Conservation (phyloP, 768 basidiomycete genomes). For the Hirschioporus abietinus region DNA sequence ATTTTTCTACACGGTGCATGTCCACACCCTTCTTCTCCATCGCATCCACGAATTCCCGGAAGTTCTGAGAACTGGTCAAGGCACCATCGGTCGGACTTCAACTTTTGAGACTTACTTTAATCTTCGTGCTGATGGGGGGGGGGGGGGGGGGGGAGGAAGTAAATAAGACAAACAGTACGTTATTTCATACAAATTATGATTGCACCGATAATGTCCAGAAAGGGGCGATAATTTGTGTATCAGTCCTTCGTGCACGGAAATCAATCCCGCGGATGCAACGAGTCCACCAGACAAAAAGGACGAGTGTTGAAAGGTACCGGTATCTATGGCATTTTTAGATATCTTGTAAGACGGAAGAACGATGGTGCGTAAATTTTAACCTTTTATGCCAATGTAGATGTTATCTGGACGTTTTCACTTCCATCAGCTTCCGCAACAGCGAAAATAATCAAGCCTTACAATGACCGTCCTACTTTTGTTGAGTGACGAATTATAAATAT, state of each 20-base stretch:
- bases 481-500: neutral
- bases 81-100: neutral
- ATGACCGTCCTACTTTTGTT: neutral
- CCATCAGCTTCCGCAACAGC: neutral
- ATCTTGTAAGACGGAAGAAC: neutral
- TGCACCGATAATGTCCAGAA: slow-evolving; percentile 59
- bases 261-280: slow-evolving; percentile 61
- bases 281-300: slow-evolving; percentile 53
- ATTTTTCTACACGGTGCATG: slow-evolving; percentile 53
- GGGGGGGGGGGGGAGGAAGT: neutral
- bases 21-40: slow-evolving; percentile 51
- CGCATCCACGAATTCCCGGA: slow-evolving; percentile 47
- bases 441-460: neutral
- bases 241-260: slow-evolving; percentile 55
- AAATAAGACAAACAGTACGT: neutral
- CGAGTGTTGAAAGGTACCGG: slow-evolving; percentile 63
- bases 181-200: slow-evolving; percentile 4
- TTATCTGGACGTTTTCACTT: slow-evolving; percentile 37
- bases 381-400: slow-evolving; percentile 65
- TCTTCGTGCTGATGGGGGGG: neutral
- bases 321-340: slow-evolving; percentile 23
- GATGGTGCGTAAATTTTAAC: slow-evolving; percentile 17
- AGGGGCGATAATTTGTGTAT: slow-evolving; percentile 59
- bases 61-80: slow-evolving; percentile 38
- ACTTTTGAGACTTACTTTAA: neutral